These are phyloP conservation scores for Herpetospermum pedunculosum DNA, from an alignment of 306 rosid genomes.

Conservation along the genomic window DNA sequence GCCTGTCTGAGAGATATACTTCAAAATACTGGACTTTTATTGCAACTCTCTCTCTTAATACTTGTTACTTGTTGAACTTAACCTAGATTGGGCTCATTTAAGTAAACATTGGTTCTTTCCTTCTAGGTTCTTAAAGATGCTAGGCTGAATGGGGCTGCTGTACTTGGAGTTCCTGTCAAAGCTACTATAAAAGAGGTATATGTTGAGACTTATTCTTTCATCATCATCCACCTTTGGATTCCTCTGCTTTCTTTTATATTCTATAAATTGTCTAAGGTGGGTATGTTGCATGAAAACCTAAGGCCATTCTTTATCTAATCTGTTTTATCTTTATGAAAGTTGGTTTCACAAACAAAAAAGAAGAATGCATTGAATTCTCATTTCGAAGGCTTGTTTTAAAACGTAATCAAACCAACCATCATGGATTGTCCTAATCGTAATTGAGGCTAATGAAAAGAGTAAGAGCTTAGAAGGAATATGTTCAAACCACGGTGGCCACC, in stretches of 20 bases:
- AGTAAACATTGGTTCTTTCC: constrained; percentile 4
- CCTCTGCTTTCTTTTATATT: not conserved
- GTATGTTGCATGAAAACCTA: not conserved
- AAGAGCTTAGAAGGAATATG: no score
- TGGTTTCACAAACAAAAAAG: not conserved
- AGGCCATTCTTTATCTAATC: not conserved
- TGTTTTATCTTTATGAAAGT: not conserved
- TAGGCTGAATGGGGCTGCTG: constrained; percentile 73
- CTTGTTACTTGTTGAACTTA: not conserved
- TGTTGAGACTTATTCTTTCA: not conserved
- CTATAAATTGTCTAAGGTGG: not conserved
- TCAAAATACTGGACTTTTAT: not conserved
- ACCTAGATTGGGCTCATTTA: constrained; percentile 10
- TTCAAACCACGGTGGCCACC: no score
- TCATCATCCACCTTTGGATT: not conserved
- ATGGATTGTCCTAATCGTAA: not conserved
- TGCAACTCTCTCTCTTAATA: not conserved
- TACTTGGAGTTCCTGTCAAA: constrained; percentile 90
- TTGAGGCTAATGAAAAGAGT: no score
- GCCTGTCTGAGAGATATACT: not conserved
- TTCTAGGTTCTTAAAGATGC: constrained; percentile 82
- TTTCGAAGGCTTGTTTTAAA: no score
- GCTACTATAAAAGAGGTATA: constrained; percentile 96
- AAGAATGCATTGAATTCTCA: not conserved
- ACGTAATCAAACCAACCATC: no score